Conservation (phyloP, 75 land plant species). For the Chamaecyparis obtusa region DNA sequence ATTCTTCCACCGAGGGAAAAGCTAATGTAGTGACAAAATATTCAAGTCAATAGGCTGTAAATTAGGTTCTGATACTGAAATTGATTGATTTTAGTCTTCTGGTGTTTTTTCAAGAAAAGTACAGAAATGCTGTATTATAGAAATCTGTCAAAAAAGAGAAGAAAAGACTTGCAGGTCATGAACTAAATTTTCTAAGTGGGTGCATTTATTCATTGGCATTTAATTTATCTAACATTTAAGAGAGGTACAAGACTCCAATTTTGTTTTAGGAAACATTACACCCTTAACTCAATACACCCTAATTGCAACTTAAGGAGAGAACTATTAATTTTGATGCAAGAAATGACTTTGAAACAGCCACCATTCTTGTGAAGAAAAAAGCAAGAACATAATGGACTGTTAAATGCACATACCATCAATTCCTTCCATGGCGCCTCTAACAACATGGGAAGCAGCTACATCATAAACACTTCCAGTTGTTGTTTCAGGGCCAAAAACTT, state of each 20-base stretch:
- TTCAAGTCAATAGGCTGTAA: background rate
- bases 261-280: background rate
- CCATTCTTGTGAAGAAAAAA: background rate
- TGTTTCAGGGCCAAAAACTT: constrained; percentile 95
- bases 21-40: background rate
- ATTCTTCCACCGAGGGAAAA: background rate
- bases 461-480: constrained; percentile 90
- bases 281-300: background rate
- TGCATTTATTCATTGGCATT: background rate
- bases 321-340: background rate
- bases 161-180: background rate
- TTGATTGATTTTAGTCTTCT: background rate
- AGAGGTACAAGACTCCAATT: background rate
- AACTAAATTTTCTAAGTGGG: too few species aligned
- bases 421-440: constrained; percentile 90
- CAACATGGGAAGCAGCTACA: constrained; percentile 88
- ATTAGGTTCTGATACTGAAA: background rate
- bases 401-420: constrained; percentile 60
- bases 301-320: background rate
- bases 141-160: background rate
- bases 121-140: background rate
- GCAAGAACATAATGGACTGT: background rate
- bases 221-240: background rate
- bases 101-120: background rate
- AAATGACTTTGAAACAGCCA: background rate